Evolutionary conservation across 768 basidiomycete genomes (phyloP).

Genomic region (Auricularia sp.): DNA sequence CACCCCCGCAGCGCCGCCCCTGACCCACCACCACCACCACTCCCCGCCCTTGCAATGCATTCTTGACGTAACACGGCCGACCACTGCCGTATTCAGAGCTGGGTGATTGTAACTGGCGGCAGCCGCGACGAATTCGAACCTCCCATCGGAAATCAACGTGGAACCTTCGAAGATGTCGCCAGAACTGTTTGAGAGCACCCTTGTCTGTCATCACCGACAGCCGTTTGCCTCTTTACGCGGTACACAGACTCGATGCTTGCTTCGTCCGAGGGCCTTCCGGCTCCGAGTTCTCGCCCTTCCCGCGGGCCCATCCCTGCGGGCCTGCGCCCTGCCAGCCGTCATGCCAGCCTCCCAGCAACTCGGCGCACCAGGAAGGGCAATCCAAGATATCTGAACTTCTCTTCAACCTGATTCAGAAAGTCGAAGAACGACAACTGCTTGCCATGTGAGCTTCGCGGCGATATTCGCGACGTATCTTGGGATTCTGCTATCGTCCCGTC

Average conservation of each 20-base stretch:
- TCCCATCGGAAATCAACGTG: background rate
- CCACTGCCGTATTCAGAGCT: background rate
- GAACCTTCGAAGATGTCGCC: background rate
- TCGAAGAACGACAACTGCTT: background rate
- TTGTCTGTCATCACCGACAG: background rate
- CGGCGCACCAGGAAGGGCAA: background rate
- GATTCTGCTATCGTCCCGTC: too few species aligned
- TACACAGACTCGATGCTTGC: too few species aligned
- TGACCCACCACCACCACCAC: background rate
- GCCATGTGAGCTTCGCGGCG: background rate
- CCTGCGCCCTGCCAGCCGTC: background rate
- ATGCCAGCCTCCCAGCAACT: background rate
- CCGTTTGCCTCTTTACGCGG: too few species aligned
- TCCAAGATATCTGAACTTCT: background rate
- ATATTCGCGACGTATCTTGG: background rate
- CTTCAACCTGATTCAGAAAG: background rate
- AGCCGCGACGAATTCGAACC: background rate
- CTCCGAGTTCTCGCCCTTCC: too few species aligned
- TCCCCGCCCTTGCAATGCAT: background rate
- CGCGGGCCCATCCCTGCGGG: background rate
- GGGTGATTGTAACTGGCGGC: background rate
- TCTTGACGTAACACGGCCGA: background rate
- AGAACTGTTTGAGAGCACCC: background rate
- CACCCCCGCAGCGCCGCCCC: background rate
- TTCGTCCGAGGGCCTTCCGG: too few species aligned